phyloP scores from a whole-genome alignment of 2,329 filamentous ascomycete species.

The Pochonia chlamydosporia region DNA sequence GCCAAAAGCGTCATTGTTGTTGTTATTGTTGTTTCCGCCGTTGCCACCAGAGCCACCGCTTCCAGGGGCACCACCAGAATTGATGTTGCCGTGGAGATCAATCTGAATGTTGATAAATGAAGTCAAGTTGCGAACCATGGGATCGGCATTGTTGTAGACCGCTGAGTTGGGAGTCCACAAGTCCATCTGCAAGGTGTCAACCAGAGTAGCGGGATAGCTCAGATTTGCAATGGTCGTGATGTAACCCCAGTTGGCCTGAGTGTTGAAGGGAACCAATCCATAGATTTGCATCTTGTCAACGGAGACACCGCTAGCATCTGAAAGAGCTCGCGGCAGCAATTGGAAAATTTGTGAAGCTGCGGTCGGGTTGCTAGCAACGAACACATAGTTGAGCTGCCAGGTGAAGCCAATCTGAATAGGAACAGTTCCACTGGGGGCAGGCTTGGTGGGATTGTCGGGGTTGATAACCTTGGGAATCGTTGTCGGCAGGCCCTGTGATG shows the following conservation, averaged over 20 bases:
- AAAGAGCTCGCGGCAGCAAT: slow-evolving; percentile 66
- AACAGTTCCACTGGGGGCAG: slow-evolving; percentile 57
- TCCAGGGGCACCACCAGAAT: slow-evolving; percentile 31
- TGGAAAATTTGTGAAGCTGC: slow-evolving; percentile 82
- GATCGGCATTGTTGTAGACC: slow-evolving; percentile 65
- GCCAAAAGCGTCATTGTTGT: slow-evolving; percentile 35
- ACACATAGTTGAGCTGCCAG: slow-evolving; percentile 74
- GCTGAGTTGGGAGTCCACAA: slow-evolving; percentile 65
- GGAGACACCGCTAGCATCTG: slow-evolving; percentile 55
- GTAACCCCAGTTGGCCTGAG: slow-evolving; percentile 61
- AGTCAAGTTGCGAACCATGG: slow-evolving; percentile 67
- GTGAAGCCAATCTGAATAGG: slow-evolving; percentile 82
- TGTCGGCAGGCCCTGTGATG: slow-evolving; percentile 52
- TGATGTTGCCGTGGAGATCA: slow-evolving; percentile 27
- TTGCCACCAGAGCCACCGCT: slow-evolving; percentile 21
- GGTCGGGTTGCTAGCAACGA: slow-evolving; percentile 65
- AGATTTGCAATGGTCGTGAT: slow-evolving; percentile 68
- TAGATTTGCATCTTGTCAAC: slow-evolving; percentile 57
- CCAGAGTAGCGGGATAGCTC: slow-evolving; percentile 66
- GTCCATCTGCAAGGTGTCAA: slow-evolving; percentile 62
- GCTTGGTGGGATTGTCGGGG: slow-evolving; percentile 51
- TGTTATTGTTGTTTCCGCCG: slow-evolving; percentile 28
- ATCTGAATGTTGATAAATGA: slow-evolving; percentile 79
- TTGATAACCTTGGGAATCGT: slow-evolving; percentile 70
- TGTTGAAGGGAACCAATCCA: slow-evolving; percentile 72